Evolutionary conservation across 2,329 filamentous ascomycete genomes (phyloP), one percentile per base, ranked within the genome.

Genomic region (Curvularia lunata): DNA sequence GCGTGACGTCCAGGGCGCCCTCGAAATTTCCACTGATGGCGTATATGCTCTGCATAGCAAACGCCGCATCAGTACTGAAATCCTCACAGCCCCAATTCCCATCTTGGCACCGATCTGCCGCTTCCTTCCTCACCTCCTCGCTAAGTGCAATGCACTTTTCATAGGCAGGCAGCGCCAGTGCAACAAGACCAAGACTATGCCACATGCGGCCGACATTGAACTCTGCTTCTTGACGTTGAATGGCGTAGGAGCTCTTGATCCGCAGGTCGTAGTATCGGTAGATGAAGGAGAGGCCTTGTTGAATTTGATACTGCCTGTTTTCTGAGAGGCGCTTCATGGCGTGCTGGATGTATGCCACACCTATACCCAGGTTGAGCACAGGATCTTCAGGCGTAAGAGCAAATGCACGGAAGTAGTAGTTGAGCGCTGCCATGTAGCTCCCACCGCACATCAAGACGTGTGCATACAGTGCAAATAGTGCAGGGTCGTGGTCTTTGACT

Each of bases 261-360:
- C 90, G 83, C 25, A 86, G 72, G 2, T 86, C 82, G 64, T 90
- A 88, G 77, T 96, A 96, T 34, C 86, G 81, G 56, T 88, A 86
- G 56, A 98, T 78, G 69, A 97, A 97, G 0, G 88, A 82, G 49
- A 97, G 84, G 0, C 92, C 95, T 74, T 98, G 93, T 63, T 91
- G 83, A 41, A 97, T 87, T 40, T 92, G 86, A 71, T 91, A 94
- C 72, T 98, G 94, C 1, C 95, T 83, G 73, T 98, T 98, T 47
- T 94, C 91, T 0, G 90, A 88, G 75, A 96, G 91, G 2, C 94
- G 86, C 75, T 98, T 97, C 70, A 97, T 84, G 0, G 90, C 89
- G 73, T 95, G 90, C 74, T 97, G 91, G 38, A 97, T 85, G 75
- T 97, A 98, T 28, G 89, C 68, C 3, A 75, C 60, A 8, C 89